A percentile compares a stretch with the other conserved stretches of the same genome.
These are phyloP conservation scores for Tolypocladium ophioglossoides DNA, from an alignment of 2,329 filamentous ascomycete species.

Conservation along the genomic window DNA sequence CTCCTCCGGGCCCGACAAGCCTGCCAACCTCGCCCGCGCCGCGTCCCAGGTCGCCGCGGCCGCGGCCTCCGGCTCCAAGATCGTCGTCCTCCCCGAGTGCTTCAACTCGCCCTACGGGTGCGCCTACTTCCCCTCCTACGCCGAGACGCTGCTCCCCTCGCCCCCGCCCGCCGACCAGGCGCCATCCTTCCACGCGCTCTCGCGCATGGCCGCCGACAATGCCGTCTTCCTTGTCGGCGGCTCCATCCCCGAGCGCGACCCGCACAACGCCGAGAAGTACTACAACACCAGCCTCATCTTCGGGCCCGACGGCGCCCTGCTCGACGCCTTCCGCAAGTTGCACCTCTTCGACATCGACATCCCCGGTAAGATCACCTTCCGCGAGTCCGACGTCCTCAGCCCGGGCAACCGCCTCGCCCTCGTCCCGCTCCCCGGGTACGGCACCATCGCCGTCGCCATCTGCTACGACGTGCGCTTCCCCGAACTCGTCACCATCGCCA, in stretches of 20 bases:
- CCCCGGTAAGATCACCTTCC: slow-evolving; percentile 85
- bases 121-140: slow-evolving; percentile 81
- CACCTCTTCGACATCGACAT: slow-evolving; percentile 98
- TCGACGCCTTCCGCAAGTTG: slow-evolving; percentile 86
- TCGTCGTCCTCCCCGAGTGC: slow-evolving; percentile 93
- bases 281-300: slow-evolving; percentile 92
- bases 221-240: slow-evolving; percentile 78
- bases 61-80: slow-evolving; percentile 61
- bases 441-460: slow-evolving; percentile 78
- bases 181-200: slow-evolving; percentile 78
- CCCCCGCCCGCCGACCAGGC: slow-evolving; percentile 61
- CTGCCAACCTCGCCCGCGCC: slow-evolving; percentile 71
- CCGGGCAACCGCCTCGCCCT: slow-evolving; percentile 80
- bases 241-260: slow-evolving; percentile 76
- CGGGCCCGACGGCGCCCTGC: slow-evolving; percentile 61
- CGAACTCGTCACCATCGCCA: slow-evolving; percentile 81
- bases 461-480: slow-evolving; percentile 98
- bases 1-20: slow-evolving; percentile 72
- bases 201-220: slow-evolving; percentile 67
- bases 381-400: slow-evolving; percentile 79
- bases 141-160: slow-evolving; percentile 72
- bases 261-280: slow-evolving; percentile 43
- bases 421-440: slow-evolving; percentile 79
- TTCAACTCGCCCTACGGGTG: slow-evolving; percentile 98
- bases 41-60: slow-evolving; percentile 76